These are phyloP conservation scores for Venturia pyrina DNA, from an alignment of 2,329 filamentous ascomycete genomes.

Conservation along the genomic window DNA sequence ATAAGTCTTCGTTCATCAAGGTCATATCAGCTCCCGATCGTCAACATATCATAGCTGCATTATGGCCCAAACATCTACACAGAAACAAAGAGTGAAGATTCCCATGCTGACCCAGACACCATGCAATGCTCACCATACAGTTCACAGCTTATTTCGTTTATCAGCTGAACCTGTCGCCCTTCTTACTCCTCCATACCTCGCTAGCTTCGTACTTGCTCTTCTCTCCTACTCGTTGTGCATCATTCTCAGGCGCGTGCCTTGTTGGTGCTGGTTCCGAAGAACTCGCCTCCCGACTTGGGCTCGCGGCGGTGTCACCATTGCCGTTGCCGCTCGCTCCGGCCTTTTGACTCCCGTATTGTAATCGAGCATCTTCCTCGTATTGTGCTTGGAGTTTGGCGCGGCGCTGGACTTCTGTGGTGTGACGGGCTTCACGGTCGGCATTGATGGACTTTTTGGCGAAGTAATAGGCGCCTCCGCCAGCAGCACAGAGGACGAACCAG, in stretches of 20 bases:
- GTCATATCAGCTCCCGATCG: not conserved
- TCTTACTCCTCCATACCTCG: constrained; percentile 64
- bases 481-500: constrained; percentile 80
- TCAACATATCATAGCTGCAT: not conserved
- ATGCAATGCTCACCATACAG: not conserved
- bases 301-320: constrained; percentile 22
- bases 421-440: constrained; percentile 52
- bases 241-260: constrained; percentile 64
- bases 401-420: not conserved
- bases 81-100: not conserved
- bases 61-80: not conserved
- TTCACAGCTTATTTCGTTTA: not conserved
- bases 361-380: constrained; percentile 13
- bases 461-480: constrained; percentile 85
- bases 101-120: not conserved
- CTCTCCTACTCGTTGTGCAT: constrained; percentile 55
- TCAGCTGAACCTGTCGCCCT: constrained; percentile 67
- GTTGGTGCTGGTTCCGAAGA: constrained; percentile 72
- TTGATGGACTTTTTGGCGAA: constrained; percentile 95
- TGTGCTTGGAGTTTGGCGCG: constrained; percentile 13
- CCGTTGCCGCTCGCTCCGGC: constrained; percentile 17
- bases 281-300: constrained; percentile 62
- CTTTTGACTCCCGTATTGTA: not conserved
- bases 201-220: constrained; percentile 86
- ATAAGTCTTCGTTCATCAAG: not conserved